Percentiles rank a stretch among this genome's conserved stretches.
Evolutionary conservation across 2,329 filamentous ascomycete genomes (phyloP).

Genomic region (Fusarium fracticaudum): DNA sequence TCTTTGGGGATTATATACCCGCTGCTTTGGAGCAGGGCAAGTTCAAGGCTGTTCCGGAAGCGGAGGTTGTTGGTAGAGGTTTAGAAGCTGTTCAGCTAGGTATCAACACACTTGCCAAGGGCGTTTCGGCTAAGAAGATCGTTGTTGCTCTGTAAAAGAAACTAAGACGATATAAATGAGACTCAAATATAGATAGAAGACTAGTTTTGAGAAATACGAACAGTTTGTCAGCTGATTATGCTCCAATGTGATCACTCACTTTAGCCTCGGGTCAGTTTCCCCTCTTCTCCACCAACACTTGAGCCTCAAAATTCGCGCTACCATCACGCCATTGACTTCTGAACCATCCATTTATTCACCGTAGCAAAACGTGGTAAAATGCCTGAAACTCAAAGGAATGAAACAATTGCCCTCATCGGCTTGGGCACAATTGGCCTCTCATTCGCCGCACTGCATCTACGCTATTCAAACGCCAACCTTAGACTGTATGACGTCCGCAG

Average conservation of each 20-base stretch:
- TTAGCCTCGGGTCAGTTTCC: slow-evolving; percentile 21
- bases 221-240: neutral
- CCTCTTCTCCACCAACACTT: slow-evolving; percentile 17
- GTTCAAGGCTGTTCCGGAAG: slow-evolving; percentile 18
- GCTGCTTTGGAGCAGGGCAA: slow-evolving; percentile 13
- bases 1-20: slow-evolving; percentile 23
- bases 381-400: neutral
- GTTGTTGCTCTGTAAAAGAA: neutral
- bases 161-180: neutral
- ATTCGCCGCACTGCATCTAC: slow-evolving; percentile 23
- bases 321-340: neutral
- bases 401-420: slow-evolving; percentile 31
- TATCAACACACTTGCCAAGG: slow-evolving; percentile 11
- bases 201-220: neutral
- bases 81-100: slow-evolving; percentile 16
- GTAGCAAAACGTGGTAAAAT: neutral
- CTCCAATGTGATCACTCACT: neutral
- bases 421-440: slow-evolving; percentile 32
- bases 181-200: neutral
- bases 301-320: neutral
- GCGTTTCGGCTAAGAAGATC: slow-evolving; percentile 29
- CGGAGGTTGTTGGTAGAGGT: slow-evolving; percentile 20
- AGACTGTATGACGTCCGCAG: slow-evolving; percentile 24
- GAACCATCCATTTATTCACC: rapidly evolving
- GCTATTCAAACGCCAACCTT: slow-evolving; percentile 20